Conservation (phyloP, 441 rosid genomes). For the Syzygium malaccense region DNA sequence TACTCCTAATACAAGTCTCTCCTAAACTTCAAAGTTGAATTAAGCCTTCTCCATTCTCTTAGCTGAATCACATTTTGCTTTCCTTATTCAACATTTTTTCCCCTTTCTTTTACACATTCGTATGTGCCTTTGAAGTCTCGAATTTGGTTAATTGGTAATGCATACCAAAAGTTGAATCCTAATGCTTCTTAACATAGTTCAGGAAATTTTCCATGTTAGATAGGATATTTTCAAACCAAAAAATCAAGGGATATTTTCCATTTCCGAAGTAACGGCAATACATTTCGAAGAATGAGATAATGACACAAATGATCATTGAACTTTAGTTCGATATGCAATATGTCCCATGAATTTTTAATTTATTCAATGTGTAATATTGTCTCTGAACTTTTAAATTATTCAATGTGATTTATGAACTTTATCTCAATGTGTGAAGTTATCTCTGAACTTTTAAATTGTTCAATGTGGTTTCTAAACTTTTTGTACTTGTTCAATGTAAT, state of each 20-base stretch:
- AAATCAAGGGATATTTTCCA: no score
- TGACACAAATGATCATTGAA: rapidly evolving
- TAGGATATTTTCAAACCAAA: neutral
- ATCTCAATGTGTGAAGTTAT: no score
- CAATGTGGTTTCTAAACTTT: rapidly evolving
- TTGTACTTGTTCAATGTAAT: rapidly evolving
- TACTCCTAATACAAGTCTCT: neutral
- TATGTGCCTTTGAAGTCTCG: no score
- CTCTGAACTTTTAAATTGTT: neutral
- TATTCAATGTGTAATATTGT: no score
- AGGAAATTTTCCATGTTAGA: neutral
- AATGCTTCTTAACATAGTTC: neutral
- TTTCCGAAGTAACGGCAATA: neutral
- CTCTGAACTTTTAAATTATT: no score
- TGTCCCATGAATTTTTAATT: no score
- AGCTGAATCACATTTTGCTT: neutral
- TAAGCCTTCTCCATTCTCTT: no score
- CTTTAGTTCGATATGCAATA: no score
- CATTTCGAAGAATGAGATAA: neutral
- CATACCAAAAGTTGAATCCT: neutral
- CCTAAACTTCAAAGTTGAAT: neutral
- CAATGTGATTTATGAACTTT: no score
- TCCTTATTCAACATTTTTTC: neutral
- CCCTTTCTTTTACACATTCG: no score
- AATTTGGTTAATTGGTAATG: no score